A percentile compares a stretch with the other conserved stretches of the same genome.
These are phyloP conservation scores for Pyronema omphalodes DNA, from an alignment of 495 filamentous ascomycete species.

Conservation along the genomic window DNA sequence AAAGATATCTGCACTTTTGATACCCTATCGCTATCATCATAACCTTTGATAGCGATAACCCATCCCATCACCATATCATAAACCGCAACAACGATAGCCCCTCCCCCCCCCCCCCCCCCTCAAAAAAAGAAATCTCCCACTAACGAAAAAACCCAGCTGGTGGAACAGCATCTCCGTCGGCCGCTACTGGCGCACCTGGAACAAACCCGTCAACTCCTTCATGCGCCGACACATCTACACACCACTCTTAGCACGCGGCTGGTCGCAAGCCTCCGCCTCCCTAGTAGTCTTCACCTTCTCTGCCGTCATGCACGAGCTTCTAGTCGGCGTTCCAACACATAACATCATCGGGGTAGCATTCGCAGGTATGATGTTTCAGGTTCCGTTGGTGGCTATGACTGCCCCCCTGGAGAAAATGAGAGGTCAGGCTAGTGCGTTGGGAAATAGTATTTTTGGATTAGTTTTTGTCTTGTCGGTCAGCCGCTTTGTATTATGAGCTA, in stretches of 20 bases:
- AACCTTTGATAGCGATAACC: not conserved
- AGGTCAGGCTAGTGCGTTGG: conserved; percentile 53
- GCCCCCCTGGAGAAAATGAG: conserved; percentile 58
- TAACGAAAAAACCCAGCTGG: too few relatives aligned
- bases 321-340: conserved; percentile 89
- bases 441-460: conserved; percentile 75
- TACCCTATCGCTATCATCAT: too few relatives aligned
- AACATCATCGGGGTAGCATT: conserved; percentile 90
- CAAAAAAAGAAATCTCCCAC: too few relatives aligned
- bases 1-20: too few relatives aligned
- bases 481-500: conserved; percentile 77
- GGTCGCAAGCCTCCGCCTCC: conserved; percentile 46
- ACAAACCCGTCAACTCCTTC: conserved; percentile 88
- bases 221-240: conserved; percentile 86
- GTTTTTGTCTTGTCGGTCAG: conserved; percentile 85
- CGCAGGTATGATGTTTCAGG: conserved; percentile 77
- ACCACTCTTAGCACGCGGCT: conserved; percentile 67
- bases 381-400: conserved; percentile 73
- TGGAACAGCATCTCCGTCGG: conserved; percentile 84
- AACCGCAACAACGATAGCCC: too few relatives aligned
- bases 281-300: conserved; percentile 69
- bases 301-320: conserved; percentile 72
- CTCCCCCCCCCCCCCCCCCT: too few relatives aligned
- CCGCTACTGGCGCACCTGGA: conserved; percentile 83
- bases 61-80: too few relatives aligned